phyloP scores from a whole-genome alignment of 345 rosid species.

The Populus simonii region DNA sequence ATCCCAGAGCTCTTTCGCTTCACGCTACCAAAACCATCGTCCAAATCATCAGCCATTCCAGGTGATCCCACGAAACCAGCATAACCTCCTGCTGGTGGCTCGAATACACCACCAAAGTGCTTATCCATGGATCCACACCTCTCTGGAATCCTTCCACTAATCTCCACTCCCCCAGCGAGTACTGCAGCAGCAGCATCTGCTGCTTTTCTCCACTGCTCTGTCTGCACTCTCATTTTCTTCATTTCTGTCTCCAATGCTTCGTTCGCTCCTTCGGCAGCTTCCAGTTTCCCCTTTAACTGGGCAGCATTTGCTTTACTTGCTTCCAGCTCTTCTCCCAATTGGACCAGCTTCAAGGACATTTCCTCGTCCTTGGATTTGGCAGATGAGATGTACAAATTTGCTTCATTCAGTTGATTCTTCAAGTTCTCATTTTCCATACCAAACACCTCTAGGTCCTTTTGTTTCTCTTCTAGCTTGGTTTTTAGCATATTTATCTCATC shows the following conservation, averaged over 20 bases:
- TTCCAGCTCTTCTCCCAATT: constrained; percentile 54
- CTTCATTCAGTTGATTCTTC: constrained; percentile 53
- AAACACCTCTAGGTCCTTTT: constrained; percentile 42
- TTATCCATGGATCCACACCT: constrained; percentile 76
- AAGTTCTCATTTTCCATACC: constrained; percentile 52
- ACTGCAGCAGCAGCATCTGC: constrained; percentile 94
- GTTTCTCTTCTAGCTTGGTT: constrained; percentile 56
- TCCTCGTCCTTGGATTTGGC: constrained; percentile 52
- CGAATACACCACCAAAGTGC: constrained; percentile 58
- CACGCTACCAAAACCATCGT: constrained; percentile 65
- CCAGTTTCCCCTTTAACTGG: constrained; percentile 47
- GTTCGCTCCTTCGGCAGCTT: constrained; percentile 53
- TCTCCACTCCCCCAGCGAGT: constrained; percentile 65
- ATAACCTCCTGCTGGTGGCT: constrained; percentile 37
- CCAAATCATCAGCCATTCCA: constrained; percentile 53
- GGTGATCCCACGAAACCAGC: constrained; percentile 57
- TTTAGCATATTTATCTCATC: constrained; percentile 57
- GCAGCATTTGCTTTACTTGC: constrained; percentile 48
- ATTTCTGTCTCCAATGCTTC: constrained; percentile 67
- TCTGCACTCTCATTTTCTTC: constrained; percentile 79
- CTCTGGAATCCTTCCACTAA: constrained; percentile 52
- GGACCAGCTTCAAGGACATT: constrained; percentile 39
- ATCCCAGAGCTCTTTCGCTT: constrained; percentile 72
- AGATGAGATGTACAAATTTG: constrained; percentile 29
- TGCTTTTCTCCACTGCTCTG: constrained; percentile 95